Evolutionary conservation across 2,329 filamentous ascomycete genomes (phyloP), one percentile per base, ranked within the genome.

Genomic region (Pseudogymnoascus sp.): DNA sequence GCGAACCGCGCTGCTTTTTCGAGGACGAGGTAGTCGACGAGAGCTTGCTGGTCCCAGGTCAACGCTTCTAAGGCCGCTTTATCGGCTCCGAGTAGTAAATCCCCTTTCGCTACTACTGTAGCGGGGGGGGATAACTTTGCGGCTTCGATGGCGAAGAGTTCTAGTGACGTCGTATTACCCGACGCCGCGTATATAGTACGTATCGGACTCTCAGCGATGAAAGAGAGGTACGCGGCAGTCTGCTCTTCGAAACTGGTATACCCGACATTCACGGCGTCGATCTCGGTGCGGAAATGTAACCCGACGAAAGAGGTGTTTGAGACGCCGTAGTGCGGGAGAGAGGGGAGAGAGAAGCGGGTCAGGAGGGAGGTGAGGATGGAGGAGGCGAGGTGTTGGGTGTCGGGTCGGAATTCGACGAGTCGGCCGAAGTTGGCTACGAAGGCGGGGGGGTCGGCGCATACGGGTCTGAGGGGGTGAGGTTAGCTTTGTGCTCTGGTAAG

Each of bases 21-120:
- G 68, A 82, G 68, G 3, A 83, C 75, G 68, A 82, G 75, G 68
- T 79, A 81, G 70, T 83, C 81, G 4, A 82, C 75, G 26, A 82
- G 69, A 0, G 75, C 77, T 62, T 76, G 75, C 72, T 83, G 80
- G 67, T 82, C 79, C 75, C 76, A 80, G 8, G 69, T 76, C 54
- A 82, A 68, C 12, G 39, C 54, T 4, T 73, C 62, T 10, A 82
- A 69, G n/a, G 66, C 66, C 4, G 66, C 66, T 1, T 73, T 67
- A 54, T 79, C 77, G 0, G 66, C 64, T 1, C 67, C 62, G 65
- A 73, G 71, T 4, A 82, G 72, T 0, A 82, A 67, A 57, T 79
- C 75, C 11, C 72, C 67, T 69, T 81, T 81, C 34, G 73, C 72
- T 1, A 79, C 75, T 1, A 81, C 76, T 16, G 70, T 74, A 11